Evolutionary conservation across 1,284 basidiomycete genomes (phyloP), one percentile per base, ranked within the genome.

Genomic region (Earliella scabrosa): DNA sequence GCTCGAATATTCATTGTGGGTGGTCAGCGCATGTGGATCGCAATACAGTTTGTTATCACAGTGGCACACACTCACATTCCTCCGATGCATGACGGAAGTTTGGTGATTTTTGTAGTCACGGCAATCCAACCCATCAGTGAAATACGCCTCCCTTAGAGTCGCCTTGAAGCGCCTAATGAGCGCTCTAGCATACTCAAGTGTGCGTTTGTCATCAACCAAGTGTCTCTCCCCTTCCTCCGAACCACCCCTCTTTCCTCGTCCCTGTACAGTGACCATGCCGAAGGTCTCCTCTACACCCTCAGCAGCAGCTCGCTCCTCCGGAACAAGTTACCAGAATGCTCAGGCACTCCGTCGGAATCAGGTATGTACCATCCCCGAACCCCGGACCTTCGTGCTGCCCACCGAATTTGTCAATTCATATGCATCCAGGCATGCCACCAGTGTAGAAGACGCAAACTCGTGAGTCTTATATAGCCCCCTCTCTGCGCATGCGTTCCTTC

Each of bases 361-460:
- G 53, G 66, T 64, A 55, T 10, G 44, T 38, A n/a, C 38, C 24
- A n/a, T 35, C 7, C 18, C 23, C 24, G 11, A 24, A 4, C 39
- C 39, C 23, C 16, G 18, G 18, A 18, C 34, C 35, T 29, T 21
- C 11, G n/a, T 27, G 21, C n/a, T 23, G 20, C 31, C 39, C 36
- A 7, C 36, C 36, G 24, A 20, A 14, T 18, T 45, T 26, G 21
- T 27, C 21, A 16, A 13, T 20, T 23, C 21, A 45, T 9, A 29
- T 8, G 20, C 27, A 34, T 13, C 31, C 40, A 75, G 71, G 73
- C 75, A 3, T 73, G 71, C 56, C 76, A 75, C 60, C 75, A 90
- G 76, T 90, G 88, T 68, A 85, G 88, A 38, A 77, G 81, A 60
- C 80, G 88, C 56, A 90, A 90, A 72, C 69, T 90, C 73, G 88